Evolutionary conservation across 2,329 filamentous ascomycete species (phyloP).

Genomic region (Tolypocladium paradoxum): DNA sequence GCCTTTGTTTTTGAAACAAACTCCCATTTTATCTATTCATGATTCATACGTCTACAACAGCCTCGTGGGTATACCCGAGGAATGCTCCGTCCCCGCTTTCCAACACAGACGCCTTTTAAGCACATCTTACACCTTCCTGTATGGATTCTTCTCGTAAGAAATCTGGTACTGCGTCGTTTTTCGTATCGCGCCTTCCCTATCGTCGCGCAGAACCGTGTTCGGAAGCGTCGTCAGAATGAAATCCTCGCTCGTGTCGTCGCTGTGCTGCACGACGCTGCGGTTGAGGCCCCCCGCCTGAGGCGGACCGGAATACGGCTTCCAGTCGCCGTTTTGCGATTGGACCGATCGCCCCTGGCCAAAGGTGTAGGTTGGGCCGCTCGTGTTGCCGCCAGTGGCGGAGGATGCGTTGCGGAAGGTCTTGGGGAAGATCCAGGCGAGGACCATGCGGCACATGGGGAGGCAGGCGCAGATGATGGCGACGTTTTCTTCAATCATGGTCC

Average conservation of each 20-base stretch:
- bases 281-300: conserved; percentile 15
- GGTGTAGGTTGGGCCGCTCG: conserved; percentile 8
- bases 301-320: conserved; percentile 22
- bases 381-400: conserved; percentile 3
- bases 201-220: neutral
- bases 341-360: conserved; percentile 9
- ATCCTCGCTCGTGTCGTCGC: conserved; percentile 22
- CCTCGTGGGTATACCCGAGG: neutral
- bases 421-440: conserved; percentile 25
- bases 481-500: conserved; percentile 29
- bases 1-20: no score
- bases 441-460: conserved; percentile 27
- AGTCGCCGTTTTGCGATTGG: conserved; percentile 12
- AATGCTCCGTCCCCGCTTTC: neutral
- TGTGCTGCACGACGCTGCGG: conserved; percentile 15
- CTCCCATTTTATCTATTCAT: neutral
- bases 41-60: neutral
- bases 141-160: conserved; percentile 16
- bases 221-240: conserved; percentile 18
- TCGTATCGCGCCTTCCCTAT: conserved; percentile 16
- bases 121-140: neutral
- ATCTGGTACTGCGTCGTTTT: conserved; percentile 26
- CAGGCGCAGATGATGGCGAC: conserved; percentile 28
- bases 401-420: conserved; percentile 15
- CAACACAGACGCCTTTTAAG: neutral